These are phyloP conservation scores for Gentiana macrophylla DNA, from an alignment of 257 asterid genomes.

Conservation along the genomic window DNA sequence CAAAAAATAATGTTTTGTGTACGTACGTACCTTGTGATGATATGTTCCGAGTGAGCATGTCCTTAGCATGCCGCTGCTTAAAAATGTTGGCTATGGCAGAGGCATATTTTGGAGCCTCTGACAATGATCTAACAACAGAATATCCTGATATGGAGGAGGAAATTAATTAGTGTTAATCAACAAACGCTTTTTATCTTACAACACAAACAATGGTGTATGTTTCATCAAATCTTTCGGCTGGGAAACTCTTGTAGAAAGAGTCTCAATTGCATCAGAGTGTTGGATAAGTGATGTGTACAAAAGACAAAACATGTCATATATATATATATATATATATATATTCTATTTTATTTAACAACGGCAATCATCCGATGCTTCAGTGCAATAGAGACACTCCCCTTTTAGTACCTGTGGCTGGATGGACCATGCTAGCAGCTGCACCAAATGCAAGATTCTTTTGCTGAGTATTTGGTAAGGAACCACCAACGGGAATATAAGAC, in stretches of 20 bases:
- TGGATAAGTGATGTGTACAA: too few species aligned
- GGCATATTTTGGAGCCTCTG: conserved; percentile 98
- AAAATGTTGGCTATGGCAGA: conserved; percentile 64
- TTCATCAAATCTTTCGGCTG: background rate
- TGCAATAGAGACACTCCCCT: too few species aligned
- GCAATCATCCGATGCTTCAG: too few species aligned
- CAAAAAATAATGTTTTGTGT: too few species aligned
- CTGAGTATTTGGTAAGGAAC: conserved; percentile 92
- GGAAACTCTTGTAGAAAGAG: too few species aligned
- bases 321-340: too few species aligned
- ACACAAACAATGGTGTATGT: background rate
- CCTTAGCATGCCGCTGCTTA: conserved; percentile 32
- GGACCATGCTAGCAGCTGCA: conserved; percentile 99
- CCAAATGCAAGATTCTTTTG: conserved; percentile 98
- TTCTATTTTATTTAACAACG: too few species aligned
- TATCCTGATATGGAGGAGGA: conserved; percentile 44
- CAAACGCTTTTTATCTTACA: conserved; percentile 1
- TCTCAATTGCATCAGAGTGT: too few species aligned
- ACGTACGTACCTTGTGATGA: conserved; percentile 67
- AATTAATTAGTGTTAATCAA: background rate
- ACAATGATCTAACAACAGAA: conserved; percentile 90
- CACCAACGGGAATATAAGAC: conserved; percentile 99
- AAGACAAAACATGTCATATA: too few species aligned
- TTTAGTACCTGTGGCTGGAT: conserved; percentile 89
- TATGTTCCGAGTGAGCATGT: conserved; percentile 39